Percentiles rank a stretch among this genome's conserved stretches.
Evolutionary conservation across 495 filamentous ascomycete genomes (phyloP).

Genomic region (Penicillium subrubescens): DNA sequence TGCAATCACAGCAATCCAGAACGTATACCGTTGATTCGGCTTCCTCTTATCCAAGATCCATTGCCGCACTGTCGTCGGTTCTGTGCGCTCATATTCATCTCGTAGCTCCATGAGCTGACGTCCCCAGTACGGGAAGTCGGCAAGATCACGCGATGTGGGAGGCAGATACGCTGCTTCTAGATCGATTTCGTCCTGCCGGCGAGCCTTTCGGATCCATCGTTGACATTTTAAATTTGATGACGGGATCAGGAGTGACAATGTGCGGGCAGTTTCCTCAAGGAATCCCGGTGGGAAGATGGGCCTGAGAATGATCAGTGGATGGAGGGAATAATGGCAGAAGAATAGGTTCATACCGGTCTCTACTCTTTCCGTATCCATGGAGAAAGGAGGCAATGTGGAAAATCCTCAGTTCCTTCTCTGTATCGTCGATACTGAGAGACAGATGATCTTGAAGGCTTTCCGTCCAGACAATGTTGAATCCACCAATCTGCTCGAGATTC

Average conservation of each 20-base stretch:
- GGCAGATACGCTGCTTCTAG: conserved; percentile 6
- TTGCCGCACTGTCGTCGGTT: conserved; percentile 6
- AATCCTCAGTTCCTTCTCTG: background rate
- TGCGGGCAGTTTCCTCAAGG: conserved; percentile 25
- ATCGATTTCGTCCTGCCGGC: conserved; percentile 11
- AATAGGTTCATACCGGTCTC: background rate
- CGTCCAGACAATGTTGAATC: background rate
- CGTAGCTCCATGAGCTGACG: conserved; percentile 1
- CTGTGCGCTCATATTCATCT: conserved; percentile 6
- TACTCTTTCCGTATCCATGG: background rate
- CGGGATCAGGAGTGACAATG: conserved; percentile 28
- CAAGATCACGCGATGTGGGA: background rate
- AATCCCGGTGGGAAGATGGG: conserved; percentile 18
- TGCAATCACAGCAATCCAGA: conserved; percentile 5
- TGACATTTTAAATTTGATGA: conserved; percentile 15
- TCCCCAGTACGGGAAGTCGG: background rate
- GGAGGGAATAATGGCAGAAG: background rate
- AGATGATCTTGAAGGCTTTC: background rate
- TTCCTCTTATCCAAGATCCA: conserved; percentile 3
- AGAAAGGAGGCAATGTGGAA: background rate
- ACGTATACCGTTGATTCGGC: background rate
- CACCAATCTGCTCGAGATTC: background rate
- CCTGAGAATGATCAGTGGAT: background rate
- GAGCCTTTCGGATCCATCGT: conserved; percentile 17
- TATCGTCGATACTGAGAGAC: background rate